phyloP scores from a whole-genome alignment of 2,329 filamentous ascomycete genomes.

The Colletotrichum theobromicola region DNA sequence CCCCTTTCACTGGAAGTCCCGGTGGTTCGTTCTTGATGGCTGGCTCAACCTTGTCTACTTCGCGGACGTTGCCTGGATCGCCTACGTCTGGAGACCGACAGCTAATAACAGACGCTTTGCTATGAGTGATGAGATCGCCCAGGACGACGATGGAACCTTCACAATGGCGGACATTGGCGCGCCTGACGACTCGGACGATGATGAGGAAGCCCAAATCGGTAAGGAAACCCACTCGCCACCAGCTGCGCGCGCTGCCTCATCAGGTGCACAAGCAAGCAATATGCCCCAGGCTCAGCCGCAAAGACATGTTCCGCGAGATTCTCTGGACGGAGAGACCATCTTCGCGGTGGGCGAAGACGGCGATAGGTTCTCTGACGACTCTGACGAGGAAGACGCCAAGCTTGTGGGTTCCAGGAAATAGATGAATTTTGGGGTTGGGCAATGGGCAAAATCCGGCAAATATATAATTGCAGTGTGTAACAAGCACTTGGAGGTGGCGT shows the following conservation, averaged over 20 bases:
- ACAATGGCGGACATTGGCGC: conserved; percentile 93
- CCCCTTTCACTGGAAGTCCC: conserved; percentile 94
- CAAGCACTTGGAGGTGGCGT: conserved; percentile 3
- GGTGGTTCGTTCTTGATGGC: conserved; percentile 97
- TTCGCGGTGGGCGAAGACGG: conserved; percentile 89
- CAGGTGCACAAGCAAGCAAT: conserved; percentile 2
- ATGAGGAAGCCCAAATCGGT: conserved; percentile 61
- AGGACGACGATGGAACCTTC: conserved; percentile 95
- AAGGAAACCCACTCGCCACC: conserved; percentile 29
- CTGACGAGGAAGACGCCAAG: conserved; percentile 64
- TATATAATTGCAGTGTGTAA: conserved; percentile 19
- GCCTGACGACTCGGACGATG: conserved; percentile 66
- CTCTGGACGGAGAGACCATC: conserved; percentile 87
- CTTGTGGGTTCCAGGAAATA: conserved; percentile 55
- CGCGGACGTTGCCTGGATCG: conserved; percentile 88
- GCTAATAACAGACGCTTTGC: conserved; percentile 97
- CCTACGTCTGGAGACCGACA: conserved; percentile 95
- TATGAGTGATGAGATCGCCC: conserved; percentile 98
- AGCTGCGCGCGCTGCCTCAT: conserved; percentile 10
- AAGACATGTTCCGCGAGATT: conserved; percentile 54
- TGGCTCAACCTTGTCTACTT: conserved; percentile 98
- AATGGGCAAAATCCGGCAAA: background rate
- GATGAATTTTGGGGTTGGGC: conserved; percentile 1
- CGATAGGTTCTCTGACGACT: conserved; percentile 83
- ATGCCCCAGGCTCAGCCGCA: conserved; percentile 18